Percentiles rank a stretch among this genome's conserved stretches.
These are phyloP conservation scores for Neophaeococcomyces aloes DNA, from an alignment of 2,329 filamentous ascomycete species.

Conservation along the genomic window DNA sequence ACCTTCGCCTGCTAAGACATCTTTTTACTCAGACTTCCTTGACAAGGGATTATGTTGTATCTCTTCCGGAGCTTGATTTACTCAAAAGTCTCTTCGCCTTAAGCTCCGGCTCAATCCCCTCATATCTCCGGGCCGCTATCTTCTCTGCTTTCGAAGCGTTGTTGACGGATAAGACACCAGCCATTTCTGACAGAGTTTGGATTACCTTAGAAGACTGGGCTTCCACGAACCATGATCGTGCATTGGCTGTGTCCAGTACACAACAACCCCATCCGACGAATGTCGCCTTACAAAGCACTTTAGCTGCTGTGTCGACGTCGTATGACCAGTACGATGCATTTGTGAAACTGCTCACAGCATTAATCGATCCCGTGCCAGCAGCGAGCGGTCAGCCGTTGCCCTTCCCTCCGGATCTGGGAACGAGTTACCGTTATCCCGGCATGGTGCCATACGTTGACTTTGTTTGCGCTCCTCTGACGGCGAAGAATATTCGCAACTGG, in stretches of 20 bases:
- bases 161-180: conserved; percentile 59
- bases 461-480: conserved; percentile 68
- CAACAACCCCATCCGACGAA: conserved; percentile 29
- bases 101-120: conserved; percentile 64
- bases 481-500: conserved; percentile 54
- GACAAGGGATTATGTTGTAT: conserved; percentile 64
- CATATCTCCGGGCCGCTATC: conserved; percentile 68
- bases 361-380: conserved; percentile 53
- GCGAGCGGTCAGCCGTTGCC: conserved; percentile 56
- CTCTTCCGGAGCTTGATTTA: conserved; percentile 56
- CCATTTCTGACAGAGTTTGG: conserved; percentile 57
- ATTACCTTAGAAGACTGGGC: conserved; percentile 23
- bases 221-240: conserved; percentile 16
- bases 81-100: conserved; percentile 67
- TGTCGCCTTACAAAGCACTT: conserved; percentile 47
- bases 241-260: conserved; percentile 6
- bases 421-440: conserved; percentile 66
- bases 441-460: conserved; percentile 93
- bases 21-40: conserved; percentile 62
- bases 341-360: conserved; percentile 60
- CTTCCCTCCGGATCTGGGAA: conserved; percentile 77
- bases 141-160: conserved; percentile 69
- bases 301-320: conserved; percentile 62
- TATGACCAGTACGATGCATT: conserved; percentile 84
- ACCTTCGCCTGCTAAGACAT: conserved; percentile 77